phyloP scores from a whole-genome alignment of 2,329 filamentous ascomycete species.

The Alternaria arbusti region DNA sequence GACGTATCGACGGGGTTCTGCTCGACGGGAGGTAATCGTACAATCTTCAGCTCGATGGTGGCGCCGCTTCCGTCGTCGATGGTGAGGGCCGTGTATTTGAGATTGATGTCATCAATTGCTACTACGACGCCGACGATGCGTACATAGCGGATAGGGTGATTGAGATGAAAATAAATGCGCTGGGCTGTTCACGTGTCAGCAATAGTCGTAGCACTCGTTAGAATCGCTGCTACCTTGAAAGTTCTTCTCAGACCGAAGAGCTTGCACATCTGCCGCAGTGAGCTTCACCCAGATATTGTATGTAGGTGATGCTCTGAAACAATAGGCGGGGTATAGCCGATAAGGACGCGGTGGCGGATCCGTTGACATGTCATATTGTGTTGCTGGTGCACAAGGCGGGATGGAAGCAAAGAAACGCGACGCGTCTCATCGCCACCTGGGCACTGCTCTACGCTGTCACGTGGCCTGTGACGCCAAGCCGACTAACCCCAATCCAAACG shows the following conservation, averaged over 20 bases:
- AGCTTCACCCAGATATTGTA: constrained; percentile 69
- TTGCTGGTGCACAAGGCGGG: constrained; percentile 18
- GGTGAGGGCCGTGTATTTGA: constrained; percentile 56
- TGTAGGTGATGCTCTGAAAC: constrained; percentile 66
- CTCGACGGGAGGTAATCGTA: constrained; percentile 41
- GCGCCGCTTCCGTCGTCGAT: constrained; percentile 68
- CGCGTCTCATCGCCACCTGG: constrained; percentile 8
- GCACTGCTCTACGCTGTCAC: constrained; percentile 16
- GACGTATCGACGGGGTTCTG: constrained; percentile 33
- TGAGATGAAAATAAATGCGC: constrained; percentile 62
- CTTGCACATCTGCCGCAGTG: constrained; percentile 61
- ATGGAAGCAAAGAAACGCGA: constrained; percentile 23
- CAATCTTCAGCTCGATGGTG: constrained; percentile 63
- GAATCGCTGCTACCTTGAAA: constrained; percentile 57
- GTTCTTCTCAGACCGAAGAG: constrained; percentile 54
- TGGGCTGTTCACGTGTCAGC: constrained; percentile 51
- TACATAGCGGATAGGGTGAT: constrained; percentile 59
- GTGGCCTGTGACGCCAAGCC: background rate
- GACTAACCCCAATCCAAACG: background rate
- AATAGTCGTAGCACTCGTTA: background rate
- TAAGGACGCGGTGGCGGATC: constrained; percentile 29
- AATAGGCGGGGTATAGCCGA: constrained; percentile 63
- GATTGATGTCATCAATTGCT: constrained; percentile 51
- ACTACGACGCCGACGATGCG: constrained; percentile 54
- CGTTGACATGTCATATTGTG: constrained; percentile 42